Evolutionary conservation across 768 basidiomycete genomes (phyloP), one percentile per base, ranked within the genome.

Genomic region (Piloderma croceum): DNA sequence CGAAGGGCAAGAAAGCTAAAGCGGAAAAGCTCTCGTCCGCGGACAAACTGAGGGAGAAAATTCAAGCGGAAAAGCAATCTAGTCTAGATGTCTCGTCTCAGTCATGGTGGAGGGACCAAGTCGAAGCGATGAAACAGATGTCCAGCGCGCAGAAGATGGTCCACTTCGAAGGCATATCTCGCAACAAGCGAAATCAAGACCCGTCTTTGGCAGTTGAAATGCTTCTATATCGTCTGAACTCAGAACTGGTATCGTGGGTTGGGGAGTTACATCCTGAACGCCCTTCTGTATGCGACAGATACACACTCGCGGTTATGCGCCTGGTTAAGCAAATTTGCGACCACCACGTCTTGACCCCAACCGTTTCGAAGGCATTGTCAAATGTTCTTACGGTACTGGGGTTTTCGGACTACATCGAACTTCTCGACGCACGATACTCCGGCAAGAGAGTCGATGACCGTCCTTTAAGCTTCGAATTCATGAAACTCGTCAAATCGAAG

Each of bases 31-130:
- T 63, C 4, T 63, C 65, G 10, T 64, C 64, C 15, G 61, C 60
- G 4, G 65, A 74, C 22, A 58, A 52, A 34, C 64, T 75, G 31
- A 68, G 70, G 1, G 64, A 61, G 40, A 59, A 73, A 44, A 75
- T 77, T 39, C 36, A 61, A 13, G 63, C 62, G 0, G 62, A 74
- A 45, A 79, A 74, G 44, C 53, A 62, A n/a, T 53, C 63, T 15
- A 65, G 65, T 31, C 63, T 62, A 27, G 57, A 66, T 18, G 55
- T 61, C 3, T 62, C 64, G 6, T 69, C 70, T 7, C 53, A 57
- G 24, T 41, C 48, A 7, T 85, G 83, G 81, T 76, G 81, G 71
- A 54, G 60, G 18, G 65, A 65, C 20, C 69, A 75, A 27, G 63
- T 83, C 15, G 57, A 57, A 7, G 52, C 56, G 4, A 51, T 76